phyloP scores from a whole-genome alignment of 2,329 filamentous ascomycete genomes.

The Ophiostoma sp. region DNA sequence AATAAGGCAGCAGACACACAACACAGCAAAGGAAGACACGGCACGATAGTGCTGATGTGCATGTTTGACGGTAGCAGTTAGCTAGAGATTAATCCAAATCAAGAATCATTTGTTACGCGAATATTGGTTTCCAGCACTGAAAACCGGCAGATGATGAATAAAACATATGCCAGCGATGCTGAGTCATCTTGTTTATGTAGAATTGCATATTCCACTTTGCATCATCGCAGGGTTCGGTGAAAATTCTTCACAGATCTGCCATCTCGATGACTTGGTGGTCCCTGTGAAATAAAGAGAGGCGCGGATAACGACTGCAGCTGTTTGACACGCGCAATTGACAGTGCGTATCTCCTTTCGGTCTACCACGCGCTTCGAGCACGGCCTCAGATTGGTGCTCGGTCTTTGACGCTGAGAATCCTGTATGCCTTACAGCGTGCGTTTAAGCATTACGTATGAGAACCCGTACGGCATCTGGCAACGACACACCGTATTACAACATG shows the following conservation, averaged over 20 bases:
- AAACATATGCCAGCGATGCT: no score
- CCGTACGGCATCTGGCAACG: no score
- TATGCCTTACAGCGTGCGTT: no score
- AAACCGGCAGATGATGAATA: no score
- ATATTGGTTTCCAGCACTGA: background rate
- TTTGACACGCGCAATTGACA: background rate
- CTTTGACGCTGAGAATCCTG: background rate
- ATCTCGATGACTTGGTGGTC: background rate
- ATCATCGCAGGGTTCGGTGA: background rate
- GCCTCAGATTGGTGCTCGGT: conserved; percentile 4
- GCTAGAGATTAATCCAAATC: background rate
- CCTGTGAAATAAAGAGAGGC: background rate
- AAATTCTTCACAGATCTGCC: background rate
- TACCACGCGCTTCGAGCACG: background rate
- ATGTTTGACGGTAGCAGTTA: no score
- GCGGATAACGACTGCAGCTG: background rate
- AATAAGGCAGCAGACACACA: background rate
- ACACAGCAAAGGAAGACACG: background rate
- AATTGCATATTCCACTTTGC: no score
- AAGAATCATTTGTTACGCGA: background rate
- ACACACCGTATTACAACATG: no score
- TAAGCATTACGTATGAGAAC: no score
- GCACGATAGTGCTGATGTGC: background rate
- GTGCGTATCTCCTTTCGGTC: background rate
- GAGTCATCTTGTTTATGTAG: no score